Base-by-base conservation (phyloP, 106 monocot genomes). In the Allium fistulosum region DNA sequence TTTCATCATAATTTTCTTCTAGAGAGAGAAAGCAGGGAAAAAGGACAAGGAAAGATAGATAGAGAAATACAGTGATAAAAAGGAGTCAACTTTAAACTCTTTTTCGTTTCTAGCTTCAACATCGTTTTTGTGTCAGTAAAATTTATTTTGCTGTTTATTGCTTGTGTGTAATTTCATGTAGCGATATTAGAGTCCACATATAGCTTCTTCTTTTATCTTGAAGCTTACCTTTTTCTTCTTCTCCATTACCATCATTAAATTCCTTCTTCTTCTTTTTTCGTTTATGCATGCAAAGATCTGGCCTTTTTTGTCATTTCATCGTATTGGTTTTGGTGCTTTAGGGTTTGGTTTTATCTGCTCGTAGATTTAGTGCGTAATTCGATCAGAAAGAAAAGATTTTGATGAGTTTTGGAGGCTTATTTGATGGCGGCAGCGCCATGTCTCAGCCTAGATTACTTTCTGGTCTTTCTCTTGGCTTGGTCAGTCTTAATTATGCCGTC, bases 391-490 rank as follows among this genome's bases (percentile, higher is more conserved):
- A 14, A 11, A 48, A 10, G n/a, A 11, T 47, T 14, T 48, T 49
- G 17, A 65, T 65, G 65, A 65, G 65, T 49, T 65, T 65, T 17
- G 65, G 65, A 17, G 65, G 65, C 17, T 49, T 65, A 65, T 65
- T 65, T 49, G 65, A 65, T 17, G 65, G 65, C 18, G 60, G 26
- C 18, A 18, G 14, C 26, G 22, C 61, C 27, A 47, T 63, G 16
- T 47, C 63, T 26, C 65, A 65, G 48, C 26, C 14, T 18, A 47
- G 48, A 4, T 49, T 65, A 3, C 65, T 65, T 49, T 65, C 65
- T 49, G 65, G 65, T 10, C 65, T 65, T 49, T 65, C 65, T 65
- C 49, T 65, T 13, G 65, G 65, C 10, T 49, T 65, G 65, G 65
- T 65, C 15, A 65, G 49, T 49, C 37, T 37, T 37, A 37, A 37